Evolutionary conservation across 176 grass and related monocot species (phyloP), one percentile per base, ranked within the genome.

Genomic region (Hyparrhenia diplandra): DNA sequence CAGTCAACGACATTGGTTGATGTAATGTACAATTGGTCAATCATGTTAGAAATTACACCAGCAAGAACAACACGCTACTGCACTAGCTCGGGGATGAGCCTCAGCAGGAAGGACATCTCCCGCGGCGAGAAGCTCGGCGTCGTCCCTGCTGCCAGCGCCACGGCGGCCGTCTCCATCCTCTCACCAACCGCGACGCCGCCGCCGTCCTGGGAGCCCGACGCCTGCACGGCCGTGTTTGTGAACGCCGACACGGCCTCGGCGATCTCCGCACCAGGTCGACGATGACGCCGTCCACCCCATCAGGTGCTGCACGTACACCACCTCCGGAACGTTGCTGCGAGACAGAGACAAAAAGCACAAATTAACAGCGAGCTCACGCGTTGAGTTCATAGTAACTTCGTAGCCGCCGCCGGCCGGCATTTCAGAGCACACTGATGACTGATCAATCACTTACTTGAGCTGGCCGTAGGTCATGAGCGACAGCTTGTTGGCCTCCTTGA

Each of bases 201-300:
- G 9, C 9, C 1, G 40, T 42, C 10, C 40, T 55, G 36, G 5
- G 47, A 5, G 20, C 10, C 42, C 17, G 12, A 7, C 11, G 46
- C 74, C 30, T 43, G 64, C 3, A 47, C 61, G 5, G 40, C 81
- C 27, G 29, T 54, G 12, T 16, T 78, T 18, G 24, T 46, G 43
- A 97, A 87, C 10, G 82, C 77, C 1, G 82, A 71, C 18, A 92
- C 88, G 59, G 90, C 83, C 61, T 86, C 88, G 32, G 82, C 71
- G 82, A 98, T 95, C 81, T 93, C 90, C 41, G 37, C 18, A 93
- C 92, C n/a, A 93, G 80, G 83, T 95, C 95, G 2, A 91, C 92
- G 30, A 98, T 94, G 18, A 98, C 92, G 2, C 92, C 95, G 45
- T 91, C 84, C 67, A 94, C 72, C 5, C 95, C 84, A 98, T 81